Conservation (phyloP, 495 filamentous ascomycete genomes). For the Talaromyces borbonicus region DNA sequence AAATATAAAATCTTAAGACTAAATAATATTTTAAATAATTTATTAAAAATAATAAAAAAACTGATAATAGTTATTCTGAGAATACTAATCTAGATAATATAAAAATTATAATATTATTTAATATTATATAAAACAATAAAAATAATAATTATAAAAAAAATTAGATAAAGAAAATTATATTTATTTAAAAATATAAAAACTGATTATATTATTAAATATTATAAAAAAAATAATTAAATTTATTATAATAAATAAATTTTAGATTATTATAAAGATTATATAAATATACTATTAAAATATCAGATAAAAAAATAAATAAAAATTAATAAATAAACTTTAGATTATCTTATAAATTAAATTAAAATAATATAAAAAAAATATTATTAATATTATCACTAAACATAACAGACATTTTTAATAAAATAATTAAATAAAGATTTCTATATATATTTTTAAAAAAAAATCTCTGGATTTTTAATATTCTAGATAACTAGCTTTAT, state of each 20-base stretch:
- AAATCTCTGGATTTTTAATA: slow-evolving; percentile 2
- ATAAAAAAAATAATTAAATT: slow-evolving; percentile 5
- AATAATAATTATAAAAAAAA: neutral
- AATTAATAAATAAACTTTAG: no score
- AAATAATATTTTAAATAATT: neutral
- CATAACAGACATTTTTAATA: slow-evolving; percentile 10
- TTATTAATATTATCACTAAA: slow-evolving; percentile 5
- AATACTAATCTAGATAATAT: slow-evolving; percentile 7
- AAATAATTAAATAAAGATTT: neutral
- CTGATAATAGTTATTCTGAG: slow-evolving; percentile 3
- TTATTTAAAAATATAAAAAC: slow-evolving; percentile 4
- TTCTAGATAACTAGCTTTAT: neutral
- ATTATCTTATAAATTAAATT: slow-evolving; percentile 2
- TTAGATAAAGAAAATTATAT: slow-evolving; percentile 2
- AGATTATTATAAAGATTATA: neutral
- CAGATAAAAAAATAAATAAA: slow-evolving; percentile 8
- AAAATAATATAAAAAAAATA: slow-evolving; percentile 9
- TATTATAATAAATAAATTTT: neutral
- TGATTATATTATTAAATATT: slow-evolving; percentile 2
- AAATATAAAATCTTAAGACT: no score
- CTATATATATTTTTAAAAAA: slow-evolving; percentile 6
- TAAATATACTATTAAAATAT: slow-evolving; percentile 4
- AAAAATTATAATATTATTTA: slow-evolving; percentile 8
- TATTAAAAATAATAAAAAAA: neutral
- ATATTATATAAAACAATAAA: slow-evolving; percentile 7